Conservation (phyloP, 345 rosid genomes). For the Chamaenerion angustifolium region DNA sequence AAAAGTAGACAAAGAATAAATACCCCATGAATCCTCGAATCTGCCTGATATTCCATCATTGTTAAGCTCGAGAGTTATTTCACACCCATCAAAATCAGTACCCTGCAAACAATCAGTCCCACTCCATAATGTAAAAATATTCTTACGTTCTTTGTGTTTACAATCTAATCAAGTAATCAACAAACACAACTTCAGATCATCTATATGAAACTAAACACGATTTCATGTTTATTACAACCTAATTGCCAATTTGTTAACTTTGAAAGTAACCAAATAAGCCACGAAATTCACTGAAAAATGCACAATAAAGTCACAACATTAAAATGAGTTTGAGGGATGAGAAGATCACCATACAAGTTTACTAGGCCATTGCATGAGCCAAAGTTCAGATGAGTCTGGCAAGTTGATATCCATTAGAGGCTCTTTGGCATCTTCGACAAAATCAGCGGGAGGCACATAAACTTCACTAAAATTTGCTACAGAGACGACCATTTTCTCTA, state of each 20-base stretch:
- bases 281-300: background rate
- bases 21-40: constrained; percentile 55
- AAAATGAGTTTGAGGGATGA: background rate
- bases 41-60: constrained; percentile 38
- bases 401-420: constrained; percentile 25
- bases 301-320: no score
- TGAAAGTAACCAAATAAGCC: background rate
- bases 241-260: no score
- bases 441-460: constrained; percentile 35
- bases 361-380: constrained; percentile 75
- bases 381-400: constrained; percentile 40
- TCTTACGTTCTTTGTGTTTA: background rate
- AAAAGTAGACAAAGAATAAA: background rate
- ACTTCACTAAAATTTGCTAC: constrained; percentile 5
- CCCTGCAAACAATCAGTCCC: constrained; percentile 22
- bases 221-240: no score
- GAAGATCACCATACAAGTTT: constrained; percentile 24
- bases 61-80: constrained; percentile 29
- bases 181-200: no score
- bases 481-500: constrained; percentile 10
- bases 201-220: background rate
- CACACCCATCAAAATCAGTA: constrained; percentile 47
- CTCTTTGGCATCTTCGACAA: constrained; percentile 20
- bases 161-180: background rate
- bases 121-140: background rate